phyloP scores from a whole-genome alignment of 352 stramenopile genomes.

The Globisporangium canariense region DNA sequence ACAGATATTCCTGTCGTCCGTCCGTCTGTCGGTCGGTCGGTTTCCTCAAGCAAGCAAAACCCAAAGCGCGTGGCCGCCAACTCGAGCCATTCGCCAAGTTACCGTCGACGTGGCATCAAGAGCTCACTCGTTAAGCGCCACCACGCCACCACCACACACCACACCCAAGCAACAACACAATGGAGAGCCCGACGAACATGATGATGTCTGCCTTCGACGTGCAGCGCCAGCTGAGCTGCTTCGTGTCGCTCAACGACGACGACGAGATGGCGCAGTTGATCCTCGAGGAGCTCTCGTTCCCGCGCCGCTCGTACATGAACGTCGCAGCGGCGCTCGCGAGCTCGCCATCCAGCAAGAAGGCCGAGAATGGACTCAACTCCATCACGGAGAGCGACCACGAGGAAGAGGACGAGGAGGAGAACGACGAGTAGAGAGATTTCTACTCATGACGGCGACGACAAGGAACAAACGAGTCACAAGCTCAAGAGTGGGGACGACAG shows the following conservation, averaged over 20 bases:
- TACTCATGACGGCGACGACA: not conserved
- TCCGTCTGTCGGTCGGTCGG: not conserved
- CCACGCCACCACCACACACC: not conserved
- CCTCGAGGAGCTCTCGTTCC: constrained; percentile 68
- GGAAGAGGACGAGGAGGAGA: constrained; percentile 29
- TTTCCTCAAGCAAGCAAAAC: not conserved
- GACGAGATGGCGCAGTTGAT: constrained; percentile 77
- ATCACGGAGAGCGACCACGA: constrained; percentile 69
- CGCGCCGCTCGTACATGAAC: constrained; percentile 52
- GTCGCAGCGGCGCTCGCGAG: constrained; percentile 60
- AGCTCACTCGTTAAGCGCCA: not conserved
- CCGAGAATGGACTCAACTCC: constrained; percentile 56
- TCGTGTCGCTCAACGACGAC: constrained; percentile 61
- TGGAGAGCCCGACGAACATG: constrained; percentile 32
- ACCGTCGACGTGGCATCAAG: not conserved
- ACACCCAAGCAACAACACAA: constrained; percentile 12
- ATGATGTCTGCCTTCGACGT: constrained; percentile 25
- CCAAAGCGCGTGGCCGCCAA: not conserved
- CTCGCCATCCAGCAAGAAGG: constrained; percentile 50
- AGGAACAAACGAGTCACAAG: not conserved
- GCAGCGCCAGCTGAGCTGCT: constrained; percentile 70
- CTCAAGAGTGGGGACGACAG: constrained; percentile 6
- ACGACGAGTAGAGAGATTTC: constrained; percentile 7
- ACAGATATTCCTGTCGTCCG: not conserved
- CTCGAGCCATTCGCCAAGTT: constrained; percentile 15